phyloP scores from a whole-genome alignment of 768 basidiomycete genomes.

The Boletus patriciae region DNA sequence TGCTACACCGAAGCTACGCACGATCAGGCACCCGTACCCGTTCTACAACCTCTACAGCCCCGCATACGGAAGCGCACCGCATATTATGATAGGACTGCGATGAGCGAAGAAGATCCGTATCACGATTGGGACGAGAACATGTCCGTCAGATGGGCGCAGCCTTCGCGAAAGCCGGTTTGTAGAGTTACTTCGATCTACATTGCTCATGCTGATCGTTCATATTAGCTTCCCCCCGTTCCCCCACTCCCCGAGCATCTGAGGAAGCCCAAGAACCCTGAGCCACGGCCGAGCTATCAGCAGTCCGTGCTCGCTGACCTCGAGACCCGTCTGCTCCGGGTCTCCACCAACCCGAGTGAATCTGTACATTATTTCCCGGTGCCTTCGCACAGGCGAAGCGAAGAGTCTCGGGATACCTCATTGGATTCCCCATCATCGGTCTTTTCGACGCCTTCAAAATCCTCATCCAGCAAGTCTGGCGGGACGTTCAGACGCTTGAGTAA shows the following conservation, averaged over 20 bases:
- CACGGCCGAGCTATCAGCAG: constrained; percentile 31
- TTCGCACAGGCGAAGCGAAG: constrained; percentile 33
- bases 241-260: constrained; percentile 29
- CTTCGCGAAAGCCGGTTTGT: constrained; percentile 25
- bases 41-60: constrained; percentile 33
- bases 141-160: constrained; percentile 22
- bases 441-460: constrained; percentile 21
- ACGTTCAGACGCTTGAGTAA: constrained; percentile 22
- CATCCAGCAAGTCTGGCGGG: constrained; percentile 22
- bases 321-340: constrained; percentile 29
- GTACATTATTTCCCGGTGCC: constrained; percentile 37
- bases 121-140: constrained; percentile 38
- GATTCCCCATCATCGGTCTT: constrained; percentile 34
- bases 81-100: constrained; percentile 34
- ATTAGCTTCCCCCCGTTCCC: constrained; percentile 27
- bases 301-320: constrained; percentile 33
- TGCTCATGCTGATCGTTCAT: constrained; percentile 1
- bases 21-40: constrained; percentile 29
- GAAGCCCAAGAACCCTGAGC: constrained; percentile 11
- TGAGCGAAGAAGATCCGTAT: constrained; percentile 36
- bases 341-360: constrained; percentile 29
- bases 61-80: constrained; percentile 31
- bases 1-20: constrained; percentile 44
- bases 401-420: constrained; percentile 25
- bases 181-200: background rate